Percentiles rank a stretch among this genome's conserved stretches.
phyloP scores from a whole-genome alignment of 1,284 basidiomycete genomes.

The Melampsora occidentalis region DNA sequence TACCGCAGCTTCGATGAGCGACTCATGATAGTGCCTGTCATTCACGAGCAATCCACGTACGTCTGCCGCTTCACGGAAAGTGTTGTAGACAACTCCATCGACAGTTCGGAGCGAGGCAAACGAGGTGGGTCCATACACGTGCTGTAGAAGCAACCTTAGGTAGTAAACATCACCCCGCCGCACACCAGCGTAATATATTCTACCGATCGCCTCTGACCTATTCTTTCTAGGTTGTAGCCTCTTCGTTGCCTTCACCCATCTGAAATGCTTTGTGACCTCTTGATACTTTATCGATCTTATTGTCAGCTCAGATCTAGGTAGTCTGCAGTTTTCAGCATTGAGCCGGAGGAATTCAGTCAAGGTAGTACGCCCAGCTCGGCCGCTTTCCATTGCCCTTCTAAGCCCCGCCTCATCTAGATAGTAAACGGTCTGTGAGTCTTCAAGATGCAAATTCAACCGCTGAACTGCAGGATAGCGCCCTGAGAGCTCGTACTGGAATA shows the following conservation, averaged over 20 bases:
- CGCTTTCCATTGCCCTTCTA: background rate
- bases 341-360: background rate
- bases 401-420: background rate
- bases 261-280: constrained; percentile 10
- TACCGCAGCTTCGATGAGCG: background rate
- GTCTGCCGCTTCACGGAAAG: background rate
- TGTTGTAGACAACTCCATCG: background rate
- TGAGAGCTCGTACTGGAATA: background rate
- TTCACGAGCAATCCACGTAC: background rate
- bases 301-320: too few species aligned
- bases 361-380: background rate
- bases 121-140: background rate
- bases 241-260: constrained; percentile 44
- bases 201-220: constrained; percentile 47
- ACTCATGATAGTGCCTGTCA: background rate
- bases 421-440: constrained; percentile 9
- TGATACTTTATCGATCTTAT: background rate
- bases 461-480: background rate
- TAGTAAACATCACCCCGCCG: background rate
- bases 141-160: background rate
- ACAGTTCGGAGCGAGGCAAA: background rate
- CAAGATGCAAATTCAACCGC: background rate
- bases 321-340: background rate
- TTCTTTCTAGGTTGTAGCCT: too few species aligned
- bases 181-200: background rate